Conservation (phyloP, 1,284 basidiomycete genomes). For the Apiotrichum gracile region DNA sequence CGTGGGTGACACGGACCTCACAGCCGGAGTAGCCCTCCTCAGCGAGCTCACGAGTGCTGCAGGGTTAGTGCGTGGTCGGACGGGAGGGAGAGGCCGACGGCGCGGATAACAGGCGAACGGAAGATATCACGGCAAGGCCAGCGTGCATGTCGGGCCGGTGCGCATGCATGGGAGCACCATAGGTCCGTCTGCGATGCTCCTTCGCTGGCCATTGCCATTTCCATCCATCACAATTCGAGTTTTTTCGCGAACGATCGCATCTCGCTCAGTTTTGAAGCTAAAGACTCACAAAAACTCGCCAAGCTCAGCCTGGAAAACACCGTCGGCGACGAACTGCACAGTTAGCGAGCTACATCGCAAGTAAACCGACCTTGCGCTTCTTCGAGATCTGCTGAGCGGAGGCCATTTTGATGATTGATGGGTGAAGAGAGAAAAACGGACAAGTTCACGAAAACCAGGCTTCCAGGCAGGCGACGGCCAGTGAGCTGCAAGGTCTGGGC, state of each 20-base stretch:
- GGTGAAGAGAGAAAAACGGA: slow-evolving; percentile 5
- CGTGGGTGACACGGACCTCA: slow-evolving; percentile 99
- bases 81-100: background rate
- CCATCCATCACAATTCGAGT: no score
- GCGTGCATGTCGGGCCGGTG: no score
- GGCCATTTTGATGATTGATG: slow-evolving; percentile 33
- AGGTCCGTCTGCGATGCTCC: no score
- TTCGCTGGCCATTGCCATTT: no score
- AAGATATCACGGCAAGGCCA: background rate
- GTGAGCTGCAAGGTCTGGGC: background rate
- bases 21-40: slow-evolving; percentile 99
- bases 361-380: slow-evolving; percentile 61
- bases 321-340: slow-evolving; percentile 80
- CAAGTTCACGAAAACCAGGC: background rate
- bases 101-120: background rate
- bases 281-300: slow-evolving; percentile 77
- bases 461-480: background rate
- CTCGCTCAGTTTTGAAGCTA: background rate
- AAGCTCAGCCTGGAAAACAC: slow-evolving; percentile 96
- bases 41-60: slow-evolving; percentile 86
- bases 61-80: background rate
- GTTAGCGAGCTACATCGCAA: background rate
- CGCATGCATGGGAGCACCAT: no score
- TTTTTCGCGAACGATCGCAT: background rate
- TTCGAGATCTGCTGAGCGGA: slow-evolving; percentile 76